Percentiles rank a stretch among this genome's conserved stretches.
Conservation (phyloP, 1,284 basidiomycete species). For the Kwoniella shivajii region DNA sequence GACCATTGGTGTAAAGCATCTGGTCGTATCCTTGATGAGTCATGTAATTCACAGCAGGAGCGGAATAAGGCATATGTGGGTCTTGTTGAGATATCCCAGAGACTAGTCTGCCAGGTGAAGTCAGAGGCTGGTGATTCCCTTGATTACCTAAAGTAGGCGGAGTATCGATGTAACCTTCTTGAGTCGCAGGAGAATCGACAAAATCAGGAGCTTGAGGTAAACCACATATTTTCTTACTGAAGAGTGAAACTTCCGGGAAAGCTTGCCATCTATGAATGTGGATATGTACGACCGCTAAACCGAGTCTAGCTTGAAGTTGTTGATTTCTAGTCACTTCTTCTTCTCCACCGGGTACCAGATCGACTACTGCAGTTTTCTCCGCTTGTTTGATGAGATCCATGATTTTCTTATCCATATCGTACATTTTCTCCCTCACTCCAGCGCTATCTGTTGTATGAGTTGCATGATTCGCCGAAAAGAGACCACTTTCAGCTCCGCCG, state of each 20-base stretch:
- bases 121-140: neutral
- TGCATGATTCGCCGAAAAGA: neutral
- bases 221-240: slow-evolving; percentile 52
- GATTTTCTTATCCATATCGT: slow-evolving; percentile 45
- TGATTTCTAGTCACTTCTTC: slow-evolving; percentile 54
- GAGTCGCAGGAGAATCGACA: neutral
- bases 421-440: slow-evolving; percentile 30
- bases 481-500: neutral
- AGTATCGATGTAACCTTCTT: neutral
- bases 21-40: too few species aligned
- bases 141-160: neutral
- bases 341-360: slow-evolving; percentile 52
- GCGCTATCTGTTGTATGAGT: neutral
- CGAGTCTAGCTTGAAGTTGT: slow-evolving; percentile 47
- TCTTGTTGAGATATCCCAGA: too few species aligned
- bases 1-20: too few species aligned
- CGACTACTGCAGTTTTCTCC: slow-evolving; percentile 44
- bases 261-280: slow-evolving; percentile 53
- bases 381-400: slow-evolving; percentile 48
- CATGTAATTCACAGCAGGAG: too few species aligned
- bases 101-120: too few species aligned
- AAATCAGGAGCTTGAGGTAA: slow-evolving; percentile 42
- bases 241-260: slow-evolving; percentile 54
- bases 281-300: slow-evolving; percentile 51
- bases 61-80: too few species aligned